Conservation (phyloP, 495 filamentous ascomycete species). For the Aeminium ludgeri region DNA sequence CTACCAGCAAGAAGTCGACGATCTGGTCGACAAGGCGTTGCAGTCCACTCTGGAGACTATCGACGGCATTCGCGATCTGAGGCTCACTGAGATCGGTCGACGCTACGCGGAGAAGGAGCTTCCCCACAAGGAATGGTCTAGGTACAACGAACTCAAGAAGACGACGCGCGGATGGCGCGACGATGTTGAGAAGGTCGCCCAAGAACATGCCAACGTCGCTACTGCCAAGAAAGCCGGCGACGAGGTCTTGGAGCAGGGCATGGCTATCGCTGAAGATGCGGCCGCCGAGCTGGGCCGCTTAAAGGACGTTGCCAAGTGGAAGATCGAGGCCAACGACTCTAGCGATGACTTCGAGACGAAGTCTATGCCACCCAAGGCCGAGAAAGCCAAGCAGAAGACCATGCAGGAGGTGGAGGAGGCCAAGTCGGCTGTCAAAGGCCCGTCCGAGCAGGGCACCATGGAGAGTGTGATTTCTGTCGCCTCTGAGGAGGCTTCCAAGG, state of each 20-base stretch:
- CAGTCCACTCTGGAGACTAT: constrained; percentile 67
- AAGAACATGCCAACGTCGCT: constrained; percentile 52
- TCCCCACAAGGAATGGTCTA: constrained; percentile 90
- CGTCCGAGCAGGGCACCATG: constrained; percentile 17
- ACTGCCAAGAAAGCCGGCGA: constrained; percentile 52
- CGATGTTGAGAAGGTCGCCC: constrained; percentile 56
- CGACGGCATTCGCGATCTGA: constrained; percentile 69
- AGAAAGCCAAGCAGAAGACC: constrained; percentile 30
- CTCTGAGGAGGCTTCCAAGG: constrained; percentile 3
- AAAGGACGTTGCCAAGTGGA: constrained; percentile 76
- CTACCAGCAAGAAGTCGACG: constrained; percentile 52
- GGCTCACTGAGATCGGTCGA: constrained; percentile 88
- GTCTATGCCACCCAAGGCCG: constrained; percentile 31
- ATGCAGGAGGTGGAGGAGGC: constrained; percentile 26
- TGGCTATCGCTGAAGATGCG: constrained; percentile 60
- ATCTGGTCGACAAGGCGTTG: constrained; percentile 55
- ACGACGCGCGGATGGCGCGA: constrained; percentile 71
- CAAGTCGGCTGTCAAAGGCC: constrained; percentile 23
- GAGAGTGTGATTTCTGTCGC: constrained; percentile 11
- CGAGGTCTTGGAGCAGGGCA: constrained; percentile 56
- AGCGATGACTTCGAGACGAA: constrained; percentile 57
- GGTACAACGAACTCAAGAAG: constrained; percentile 70
- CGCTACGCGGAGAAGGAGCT: constrained; percentile 97
- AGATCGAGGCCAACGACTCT: constrained; percentile 58
- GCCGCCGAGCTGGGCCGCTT: constrained; percentile 69